Percentiles rank a stretch among this genome's conserved stretches.
Evolutionary conservation across 192 early-diverging fungal genomes (phyloP).

Genomic region (Globomyces pollinis-pini): DNA sequence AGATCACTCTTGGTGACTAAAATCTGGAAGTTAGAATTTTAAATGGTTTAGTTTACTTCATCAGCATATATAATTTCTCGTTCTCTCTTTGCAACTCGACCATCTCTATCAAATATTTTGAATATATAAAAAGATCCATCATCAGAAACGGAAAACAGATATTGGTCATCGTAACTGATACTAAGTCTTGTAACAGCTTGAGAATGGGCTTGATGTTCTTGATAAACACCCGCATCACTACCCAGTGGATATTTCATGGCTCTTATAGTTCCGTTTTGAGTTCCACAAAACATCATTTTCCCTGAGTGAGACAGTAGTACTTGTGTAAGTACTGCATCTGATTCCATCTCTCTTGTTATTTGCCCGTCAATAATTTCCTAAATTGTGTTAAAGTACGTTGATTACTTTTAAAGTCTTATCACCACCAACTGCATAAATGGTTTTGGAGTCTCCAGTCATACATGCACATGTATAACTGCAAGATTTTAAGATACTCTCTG

Average conservation of each 20-base stretch:
- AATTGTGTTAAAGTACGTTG: too few relatives aligned
- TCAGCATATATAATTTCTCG: constrained; percentile 50
- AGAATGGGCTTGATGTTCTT: constrained; percentile 54
- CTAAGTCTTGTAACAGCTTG: constrained; percentile 44
- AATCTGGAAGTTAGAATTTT: constrained; percentile 35
- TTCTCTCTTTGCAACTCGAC: constrained; percentile 37
- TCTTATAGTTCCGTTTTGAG: constrained; percentile 41
- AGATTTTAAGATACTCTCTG: constrained; percentile 51
- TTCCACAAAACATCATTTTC: constrained; percentile 56
- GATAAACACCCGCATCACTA: constrained; percentile 37
- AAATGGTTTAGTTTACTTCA: constrained; percentile 20
- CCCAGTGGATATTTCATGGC: constrained; percentile 50
- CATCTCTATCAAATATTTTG: constrained; percentile 49
- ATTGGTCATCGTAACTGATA: constrained; percentile 52
- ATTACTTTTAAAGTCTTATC: constrained; percentile 56
- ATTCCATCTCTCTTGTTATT: constrained; percentile 44
- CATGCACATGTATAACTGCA: constrained; percentile 49
- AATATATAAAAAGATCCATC: constrained; percentile 53
- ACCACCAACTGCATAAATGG: constrained; percentile 48
- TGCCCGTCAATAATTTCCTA: constrained; percentile 55
- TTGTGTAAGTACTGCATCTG: constrained; percentile 46
- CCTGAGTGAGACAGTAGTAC: constrained; percentile 51
- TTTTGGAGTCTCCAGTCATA: constrained; percentile 39
- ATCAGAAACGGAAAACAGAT: constrained; percentile 46
- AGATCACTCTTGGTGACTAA: constrained; percentile 56